phyloP scores from a whole-genome alignment of 1,139 yeast species.

The Nematodospora anomalae region DNA sequence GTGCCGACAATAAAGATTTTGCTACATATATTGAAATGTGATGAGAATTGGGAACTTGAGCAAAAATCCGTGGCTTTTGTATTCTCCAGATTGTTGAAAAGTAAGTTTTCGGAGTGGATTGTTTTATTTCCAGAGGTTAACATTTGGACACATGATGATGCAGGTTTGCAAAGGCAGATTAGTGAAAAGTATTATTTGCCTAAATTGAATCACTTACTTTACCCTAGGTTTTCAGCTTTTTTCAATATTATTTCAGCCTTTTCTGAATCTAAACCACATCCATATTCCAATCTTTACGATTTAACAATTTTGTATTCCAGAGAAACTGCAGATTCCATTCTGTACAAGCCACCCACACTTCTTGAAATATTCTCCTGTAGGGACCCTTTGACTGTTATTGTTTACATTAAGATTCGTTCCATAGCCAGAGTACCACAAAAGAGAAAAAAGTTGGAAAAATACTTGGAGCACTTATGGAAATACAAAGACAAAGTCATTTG shows the following conservation, averaged over 20 bases:
- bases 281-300: conserved; percentile 49
- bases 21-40: conserved; percentile 46
- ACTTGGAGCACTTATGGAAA: conserved; percentile 73
- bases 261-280: conserved; percentile 12
- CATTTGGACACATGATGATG: conserved; percentile 51
- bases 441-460: conserved; percentile 57
- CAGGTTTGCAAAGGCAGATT: conserved; percentile 49
- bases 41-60: conserved; percentile 66
- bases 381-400: conserved; percentile 41
- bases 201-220: conserved; percentile 51
- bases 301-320: conserved; percentile 48
- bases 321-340: conserved; percentile 12
- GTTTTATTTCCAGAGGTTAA: conserved; percentile 75
- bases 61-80: conserved; percentile 24
- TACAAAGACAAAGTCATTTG: conserved; percentile 52
- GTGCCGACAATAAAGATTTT: conserved; percentile 49
- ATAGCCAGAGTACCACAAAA: conserved; percentile 53
- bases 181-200: conserved; percentile 56
- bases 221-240: conserved; percentile 62
- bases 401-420: conserved; percentile 50
- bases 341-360: conserved; percentile 47
- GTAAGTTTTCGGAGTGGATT: conserved; percentile 51
- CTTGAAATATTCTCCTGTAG: conserved; percentile 52
- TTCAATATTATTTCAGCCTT: conserved; percentile 39
- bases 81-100: conserved; percentile 25